Evolutionary conservation across 2,329 filamentous ascomycete species (phyloP), one percentile per base, ranked within the genome.

Genomic region (Diplodia scrobiculata): DNA sequence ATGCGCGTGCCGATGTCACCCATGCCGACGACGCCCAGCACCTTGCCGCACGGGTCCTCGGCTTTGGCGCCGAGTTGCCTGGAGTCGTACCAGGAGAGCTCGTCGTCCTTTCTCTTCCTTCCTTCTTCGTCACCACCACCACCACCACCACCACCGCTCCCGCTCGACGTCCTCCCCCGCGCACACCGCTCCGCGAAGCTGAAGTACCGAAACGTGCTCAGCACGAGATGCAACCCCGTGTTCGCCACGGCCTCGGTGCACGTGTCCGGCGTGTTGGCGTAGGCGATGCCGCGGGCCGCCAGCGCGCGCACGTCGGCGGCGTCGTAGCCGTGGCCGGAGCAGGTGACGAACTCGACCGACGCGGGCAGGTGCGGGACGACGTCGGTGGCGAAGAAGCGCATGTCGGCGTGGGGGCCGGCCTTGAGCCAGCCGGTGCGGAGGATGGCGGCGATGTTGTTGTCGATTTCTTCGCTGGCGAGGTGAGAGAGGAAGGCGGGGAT

Each of bases 201-300:
- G 13, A 92, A 83, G 53, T 86, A 82, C 62, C 89, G 87, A 79
- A 91, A 92, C 14, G 85, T 87, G 9, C 85, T 84, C 59, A 92
- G 84, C 70, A 92, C 85, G 70, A 89, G 83, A 72, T 87, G 87
- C 48, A 91, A 81, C 19, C 88, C 86, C 68, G 90, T 86, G 75
- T 92, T 90, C 60, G 89, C 89, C 1, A 91, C 89, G 4, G 89
- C 86, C 72, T 92, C 89, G 6, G 87, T 87, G 41, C 88, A 88
- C 0, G 89, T 88, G 1, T 86, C 83, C 1, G 88, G 89, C 2
- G 86, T 84, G 77, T 92, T 91, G 80, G 89, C 91, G 78, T 91
- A 92, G 62, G 89, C 77, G 68, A 90, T 84, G 45, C 86, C 84
- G 13, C 55, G 38, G 21, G 36, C 55, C 7, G 14, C 14, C 55